Evolutionary conservation across 2,329 filamentous ascomycete species (phyloP), one percentile per base, ranked within the genome.

Genomic region (Xylaria multiplex): DNA sequence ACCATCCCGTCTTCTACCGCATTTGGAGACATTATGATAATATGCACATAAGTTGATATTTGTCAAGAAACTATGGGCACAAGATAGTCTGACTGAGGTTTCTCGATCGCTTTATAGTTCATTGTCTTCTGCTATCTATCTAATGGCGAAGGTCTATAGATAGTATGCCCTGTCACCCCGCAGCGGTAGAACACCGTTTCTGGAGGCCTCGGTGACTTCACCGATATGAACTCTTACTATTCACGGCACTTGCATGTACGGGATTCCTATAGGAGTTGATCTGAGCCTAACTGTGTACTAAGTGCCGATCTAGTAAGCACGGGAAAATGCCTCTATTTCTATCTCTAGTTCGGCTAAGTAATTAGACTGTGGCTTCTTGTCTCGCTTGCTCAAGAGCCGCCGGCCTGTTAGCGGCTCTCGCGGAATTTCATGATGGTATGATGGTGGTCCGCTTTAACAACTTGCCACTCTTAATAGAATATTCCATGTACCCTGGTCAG

Each of bases 21-120:
- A 22, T 53, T 67, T 16, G 58, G 59, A 37, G 57, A 68, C 62
- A 65, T 68, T 42, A 46, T 66, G 27, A 54, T 24, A 46, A n/a
- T 11, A 53, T 48, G 35, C 27, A 59, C 14, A 11, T 48, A 59
- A 42, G 11, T 48, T 19, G 19, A 30, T 43, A 27, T 27, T 22
- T 50, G 19, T 57, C 40, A 37, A 46, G 6, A 40, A 42, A 37
- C 14, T 52, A n/a, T n/a, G 22, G 35, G n/a, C 27, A 43, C 19
- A 19, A 11, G 50, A 19, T 49, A 24, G 13, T 13, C 14, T 43
- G 37, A 42, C 35, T 27, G 11, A 27, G 13, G 24, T 24, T 11
- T 37, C 16, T 40, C n/a, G 2, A 43, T 27, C n/a, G n/a, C 2
- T 62, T 65, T 65, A 62, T 65, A 65, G 3, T 24, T 52, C 48